phyloP scores from a whole-genome alignment of 768 basidiomycete genomes.

The Lactifluus pinguis region DNA sequence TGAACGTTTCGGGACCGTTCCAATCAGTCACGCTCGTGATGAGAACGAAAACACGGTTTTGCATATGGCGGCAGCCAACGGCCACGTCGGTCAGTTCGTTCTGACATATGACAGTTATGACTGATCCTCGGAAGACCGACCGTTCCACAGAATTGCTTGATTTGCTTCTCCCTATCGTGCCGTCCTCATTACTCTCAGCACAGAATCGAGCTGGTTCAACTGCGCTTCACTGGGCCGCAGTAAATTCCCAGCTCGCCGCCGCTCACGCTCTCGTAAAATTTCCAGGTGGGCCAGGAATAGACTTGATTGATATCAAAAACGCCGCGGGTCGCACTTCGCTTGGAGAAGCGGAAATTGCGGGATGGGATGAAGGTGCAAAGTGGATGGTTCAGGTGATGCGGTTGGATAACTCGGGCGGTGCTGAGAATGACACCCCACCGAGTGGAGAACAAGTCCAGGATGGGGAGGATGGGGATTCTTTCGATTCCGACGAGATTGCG shows the following conservation, averaged over 20 bases:
- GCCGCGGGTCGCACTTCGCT: conserved; percentile 65
- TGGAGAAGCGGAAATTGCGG: conserved; percentile 69
- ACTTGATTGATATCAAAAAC: conserved; percentile 72
- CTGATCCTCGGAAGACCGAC: conserved; percentile 39
- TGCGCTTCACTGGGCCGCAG: conserved; percentile 84
- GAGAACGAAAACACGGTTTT: conserved; percentile 70
- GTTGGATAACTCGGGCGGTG: conserved; percentile 42
- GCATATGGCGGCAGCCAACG: conserved; percentile 87
- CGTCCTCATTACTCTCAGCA: conserved; percentile 44
- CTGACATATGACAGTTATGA: background rate
- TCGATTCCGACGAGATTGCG: conserved; percentile 65
- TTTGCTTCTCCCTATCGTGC: conserved; percentile 55
- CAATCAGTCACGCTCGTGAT: conserved; percentile 49
- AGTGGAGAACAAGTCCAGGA: conserved; percentile 20
- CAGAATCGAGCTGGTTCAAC: conserved; percentile 73
- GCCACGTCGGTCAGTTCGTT: conserved; percentile 61
- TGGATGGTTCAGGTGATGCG: conserved; percentile 81
- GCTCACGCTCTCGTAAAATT: conserved; percentile 51
- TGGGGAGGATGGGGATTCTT: conserved; percentile 53
- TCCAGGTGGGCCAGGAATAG: conserved; percentile 48
- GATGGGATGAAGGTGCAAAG: conserved; percentile 76
- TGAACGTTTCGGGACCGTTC: conserved; percentile 41
- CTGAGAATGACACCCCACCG: conserved; percentile 23
- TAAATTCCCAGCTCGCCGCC: conserved; percentile 67
- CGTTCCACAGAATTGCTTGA: conserved; percentile 57